Percentiles rank a stretch among this genome's conserved stretches.
These are phyloP conservation scores for Xylaria digitata DNA, from an alignment of 2,329 filamentous ascomycete species.

Conservation along the genomic window DNA sequence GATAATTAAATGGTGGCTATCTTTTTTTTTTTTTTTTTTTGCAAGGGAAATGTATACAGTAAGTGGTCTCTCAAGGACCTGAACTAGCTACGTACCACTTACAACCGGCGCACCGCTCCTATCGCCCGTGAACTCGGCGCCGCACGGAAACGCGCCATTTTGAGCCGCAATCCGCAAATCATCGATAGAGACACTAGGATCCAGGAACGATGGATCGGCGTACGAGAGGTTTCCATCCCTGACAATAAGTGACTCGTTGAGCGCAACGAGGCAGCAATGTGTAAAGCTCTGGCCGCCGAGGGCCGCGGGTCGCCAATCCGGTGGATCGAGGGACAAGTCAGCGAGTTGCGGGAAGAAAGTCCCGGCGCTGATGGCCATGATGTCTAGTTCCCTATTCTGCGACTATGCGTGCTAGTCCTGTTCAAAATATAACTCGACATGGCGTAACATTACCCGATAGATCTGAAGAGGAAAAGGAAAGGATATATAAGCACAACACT, in stretches of 20 bases:
- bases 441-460: neutral
- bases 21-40: neutral
- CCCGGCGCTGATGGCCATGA: constrained; percentile 34
- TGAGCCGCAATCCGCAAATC: constrained; percentile 36
- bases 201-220: constrained; percentile 42
- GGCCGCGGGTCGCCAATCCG: constrained; percentile 28
- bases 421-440: neutral
- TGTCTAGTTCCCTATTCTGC: neutral
- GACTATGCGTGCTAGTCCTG: neutral
- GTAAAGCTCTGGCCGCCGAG: constrained; percentile 49
- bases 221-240: constrained; percentile 44
- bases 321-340: constrained; percentile 37
- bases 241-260: constrained; percentile 44
- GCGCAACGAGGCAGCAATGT: constrained; percentile 48
- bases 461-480: neutral
- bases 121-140: constrained; percentile 43
- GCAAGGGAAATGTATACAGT: neutral
- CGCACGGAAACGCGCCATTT: constrained; percentile 46
- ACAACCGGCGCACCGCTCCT: constrained; percentile 42
- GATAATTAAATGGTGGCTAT: neutral
- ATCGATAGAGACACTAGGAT: constrained; percentile 38
- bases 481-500: neutral
- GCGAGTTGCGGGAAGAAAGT: constrained; percentile 45
- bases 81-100: constrained; percentile 28
- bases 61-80: neutral